phyloP scores from a whole-genome alignment of 169 alveolate species.

The Toxoplasma gondii region DNA sequence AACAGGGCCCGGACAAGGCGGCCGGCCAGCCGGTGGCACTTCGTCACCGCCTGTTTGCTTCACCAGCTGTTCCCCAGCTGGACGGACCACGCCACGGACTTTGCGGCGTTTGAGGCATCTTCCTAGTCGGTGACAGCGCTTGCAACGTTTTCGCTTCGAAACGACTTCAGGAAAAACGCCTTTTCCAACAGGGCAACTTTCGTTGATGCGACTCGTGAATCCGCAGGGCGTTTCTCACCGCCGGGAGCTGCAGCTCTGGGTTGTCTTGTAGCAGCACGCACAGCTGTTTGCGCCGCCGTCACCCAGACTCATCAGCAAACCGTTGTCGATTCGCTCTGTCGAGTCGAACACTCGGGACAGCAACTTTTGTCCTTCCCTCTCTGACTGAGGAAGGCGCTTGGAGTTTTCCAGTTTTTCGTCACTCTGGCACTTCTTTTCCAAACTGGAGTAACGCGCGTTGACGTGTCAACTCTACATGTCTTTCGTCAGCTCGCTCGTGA shows the following conservation, averaged over 20 bases:
- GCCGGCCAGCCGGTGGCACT: too few species aligned
- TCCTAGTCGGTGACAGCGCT: neutral
- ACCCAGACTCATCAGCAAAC: neutral
- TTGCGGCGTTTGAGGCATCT: neutral
- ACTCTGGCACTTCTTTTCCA: too few species aligned
- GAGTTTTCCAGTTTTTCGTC: too few species aligned
- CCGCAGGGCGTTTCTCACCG: neutral
- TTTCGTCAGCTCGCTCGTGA: too few species aligned
- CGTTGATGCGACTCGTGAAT: neutral
- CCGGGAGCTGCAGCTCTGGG: neutral
- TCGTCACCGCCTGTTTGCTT: too few species aligned
- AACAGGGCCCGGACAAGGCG: too few species aligned
- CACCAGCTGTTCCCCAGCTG: too few species aligned
- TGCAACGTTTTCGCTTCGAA: neutral
- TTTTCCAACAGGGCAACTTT: neutral
- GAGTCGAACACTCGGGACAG: neutral
- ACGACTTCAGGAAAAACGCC: neutral
- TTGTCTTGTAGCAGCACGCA: neutral
- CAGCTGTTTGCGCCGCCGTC: neutral
- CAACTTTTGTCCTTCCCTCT: neutral
- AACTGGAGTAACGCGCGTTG: too few species aligned
- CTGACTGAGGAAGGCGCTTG: too few species aligned
- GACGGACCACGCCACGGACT: too few species aligned
- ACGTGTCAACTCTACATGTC: too few species aligned
- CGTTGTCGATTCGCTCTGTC: neutral